phyloP scores from a whole-genome alignment of 768 basidiomycete species.

The Mrakia hoshinonis region DNA sequence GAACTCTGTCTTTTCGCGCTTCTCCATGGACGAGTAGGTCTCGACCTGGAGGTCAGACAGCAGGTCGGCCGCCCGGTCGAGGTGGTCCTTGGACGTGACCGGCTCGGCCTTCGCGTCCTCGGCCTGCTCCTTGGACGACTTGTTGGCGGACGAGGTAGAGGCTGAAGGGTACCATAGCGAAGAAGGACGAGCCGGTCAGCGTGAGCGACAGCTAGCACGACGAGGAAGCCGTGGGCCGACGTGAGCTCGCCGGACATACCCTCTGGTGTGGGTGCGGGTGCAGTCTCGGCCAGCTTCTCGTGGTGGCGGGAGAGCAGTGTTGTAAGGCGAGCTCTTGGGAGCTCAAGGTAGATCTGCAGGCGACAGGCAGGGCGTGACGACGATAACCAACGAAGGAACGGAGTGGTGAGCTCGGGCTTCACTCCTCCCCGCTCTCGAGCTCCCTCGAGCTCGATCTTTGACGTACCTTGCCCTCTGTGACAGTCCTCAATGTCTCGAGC shows the following conservation, averaged over 20 bases:
- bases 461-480: conserved; percentile 92
- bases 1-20: conserved; percentile 95
- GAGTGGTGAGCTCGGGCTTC: too few relatives aligned
- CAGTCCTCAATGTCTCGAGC: conserved; percentile 75
- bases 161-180: conserved; percentile 8
- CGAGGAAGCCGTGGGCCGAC: conserved; percentile 35
- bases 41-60: conserved; percentile 94
- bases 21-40: conserved; percentile 97
- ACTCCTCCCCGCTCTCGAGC: too few relatives aligned
- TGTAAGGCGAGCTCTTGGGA: conserved; percentile 88
- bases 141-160: conserved; percentile 28
- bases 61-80: conserved; percentile 81
- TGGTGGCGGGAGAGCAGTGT: conserved; percentile 75
- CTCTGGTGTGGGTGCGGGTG: conserved; percentile 45
- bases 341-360: conserved; percentile 87
- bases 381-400: too few relatives aligned
- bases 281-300: conserved; percentile 55
- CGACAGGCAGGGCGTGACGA: too few relatives aligned
- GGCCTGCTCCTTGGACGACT: conserved; percentile 32
- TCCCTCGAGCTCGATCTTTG: neutral
- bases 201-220: conserved; percentile 10
- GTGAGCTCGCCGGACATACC: too few relatives aligned
- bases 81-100: conserved; percentile 52
- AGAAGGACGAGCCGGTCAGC: neutral
- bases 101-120: conserved; percentile 35